Percentiles rank a stretch among this genome's conserved stretches.
Evolutionary conservation across 495 filamentous ascomycete genomes (phyloP).

Genomic region (Hypoxylon crocopeplum): DNA sequence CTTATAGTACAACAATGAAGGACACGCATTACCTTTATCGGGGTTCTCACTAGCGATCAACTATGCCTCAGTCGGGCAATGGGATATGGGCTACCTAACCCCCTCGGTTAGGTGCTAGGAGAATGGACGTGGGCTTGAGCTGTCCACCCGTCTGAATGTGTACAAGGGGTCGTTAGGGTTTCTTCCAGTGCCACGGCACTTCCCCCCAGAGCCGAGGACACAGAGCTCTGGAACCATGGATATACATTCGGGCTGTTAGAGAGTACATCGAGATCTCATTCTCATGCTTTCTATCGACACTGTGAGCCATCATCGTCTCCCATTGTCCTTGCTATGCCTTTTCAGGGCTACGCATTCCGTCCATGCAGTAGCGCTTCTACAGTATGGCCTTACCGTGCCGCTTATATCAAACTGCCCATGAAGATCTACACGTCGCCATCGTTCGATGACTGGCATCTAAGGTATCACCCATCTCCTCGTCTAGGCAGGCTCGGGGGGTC

Average conservation of each 20-base stretch:
- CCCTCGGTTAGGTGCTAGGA: not conserved
- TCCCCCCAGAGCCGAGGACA: constrained; percentile 11
- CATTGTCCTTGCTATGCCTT: constrained; percentile 11
- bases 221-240: constrained; percentile 1
- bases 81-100: not conserved
- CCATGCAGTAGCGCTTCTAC: constrained; percentile 24
- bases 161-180: not conserved
- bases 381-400: constrained; percentile 1
- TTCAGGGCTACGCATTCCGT: constrained; percentile 16
- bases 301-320: constrained; percentile 20
- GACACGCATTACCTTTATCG: not conserved
- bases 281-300: constrained; percentile 4
- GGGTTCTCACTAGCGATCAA: constrained; percentile 5
- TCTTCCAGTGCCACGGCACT: constrained; percentile 4
- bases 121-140: not conserved
- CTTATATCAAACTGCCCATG: constrained; percentile 4
- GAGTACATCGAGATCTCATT: not conserved
- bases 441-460: constrained; percentile 12
- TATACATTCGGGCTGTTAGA: not conserved
- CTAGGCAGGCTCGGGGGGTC: constrained; percentile 4
- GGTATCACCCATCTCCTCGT: not conserved
- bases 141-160: not conserved
- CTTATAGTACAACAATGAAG: constrained; percentile 8
- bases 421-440: constrained; percentile 17
- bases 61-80: not conserved